These are phyloP conservation scores for Cladosporium sphaerospermum DNA, from an alignment of 2,329 filamentous ascomycete genomes.

Conservation along the genomic window DNA sequence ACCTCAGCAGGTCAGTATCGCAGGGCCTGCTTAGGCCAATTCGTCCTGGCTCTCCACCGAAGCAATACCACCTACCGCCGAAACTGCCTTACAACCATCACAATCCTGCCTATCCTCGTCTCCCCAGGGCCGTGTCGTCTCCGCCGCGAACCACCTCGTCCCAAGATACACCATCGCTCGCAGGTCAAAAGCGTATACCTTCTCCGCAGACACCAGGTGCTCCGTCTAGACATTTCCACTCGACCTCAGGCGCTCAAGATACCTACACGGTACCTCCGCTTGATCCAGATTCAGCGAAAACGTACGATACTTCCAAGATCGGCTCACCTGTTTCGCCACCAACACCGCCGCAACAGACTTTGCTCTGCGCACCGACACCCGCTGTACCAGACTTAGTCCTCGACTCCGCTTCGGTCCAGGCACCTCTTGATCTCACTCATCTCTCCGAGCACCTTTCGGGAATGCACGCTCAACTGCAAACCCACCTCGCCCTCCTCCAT, in stretches of 20 bases:
- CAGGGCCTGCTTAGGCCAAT: slow-evolving; percentile 23
- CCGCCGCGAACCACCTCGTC: neutral
- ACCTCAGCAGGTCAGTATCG: slow-evolving; percentile 11
- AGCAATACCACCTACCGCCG: slow-evolving; percentile 19
- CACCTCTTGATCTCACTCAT: slow-evolving; percentile 6
- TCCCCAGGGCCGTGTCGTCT: no score
- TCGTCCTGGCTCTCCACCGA: slow-evolving; percentile 25
- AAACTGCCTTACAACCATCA: slow-evolving; percentile 17
- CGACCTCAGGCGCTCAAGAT: no score
- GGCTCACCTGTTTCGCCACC: slow-evolving; percentile 14
- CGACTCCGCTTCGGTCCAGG: neutral
- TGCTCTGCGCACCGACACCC: neutral
- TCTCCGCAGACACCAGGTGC: neutral
- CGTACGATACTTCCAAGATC: neutral
- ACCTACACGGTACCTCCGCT: no score
- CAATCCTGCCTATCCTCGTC: neutral
- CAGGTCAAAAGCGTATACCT: neutral
- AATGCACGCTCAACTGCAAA: slow-evolving; percentile 29
- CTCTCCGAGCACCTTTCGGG: slow-evolving; percentile 19
- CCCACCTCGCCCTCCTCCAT: slow-evolving; percentile 30
- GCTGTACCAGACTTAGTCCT: neutral
- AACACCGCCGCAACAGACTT: neutral
- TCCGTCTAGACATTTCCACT: neutral
- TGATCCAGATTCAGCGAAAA: no score
- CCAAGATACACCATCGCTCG: neutral